A percentile compares a stretch with the other conserved stretches of the same genome.
Evolutionary conservation across 257 asterid species (phyloP).

Genomic region (Ophiorrhiza pumila): DNA sequence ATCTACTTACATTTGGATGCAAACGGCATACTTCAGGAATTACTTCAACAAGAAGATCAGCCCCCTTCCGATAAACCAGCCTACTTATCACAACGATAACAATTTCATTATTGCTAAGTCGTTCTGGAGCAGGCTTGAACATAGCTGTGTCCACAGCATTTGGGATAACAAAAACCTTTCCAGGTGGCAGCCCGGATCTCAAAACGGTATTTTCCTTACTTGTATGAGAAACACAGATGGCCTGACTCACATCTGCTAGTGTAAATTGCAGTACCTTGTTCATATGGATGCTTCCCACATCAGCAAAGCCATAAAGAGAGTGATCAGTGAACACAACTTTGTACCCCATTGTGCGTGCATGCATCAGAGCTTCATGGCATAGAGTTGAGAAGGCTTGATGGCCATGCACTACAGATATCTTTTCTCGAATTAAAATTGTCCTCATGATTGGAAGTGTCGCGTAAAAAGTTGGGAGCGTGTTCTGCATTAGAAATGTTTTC

Average conservation of each 20-base stretch:
- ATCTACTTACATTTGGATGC: constrained; percentile 69
- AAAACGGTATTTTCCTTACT: constrained; percentile 93
- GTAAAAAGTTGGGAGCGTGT: constrained; percentile 83
- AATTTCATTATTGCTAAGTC: constrained; percentile 58
- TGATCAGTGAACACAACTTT: constrained; percentile 95
- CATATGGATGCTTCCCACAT: constrained; percentile 96
- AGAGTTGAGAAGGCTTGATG: constrained; percentile 97
- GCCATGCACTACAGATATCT: constrained; percentile 85
- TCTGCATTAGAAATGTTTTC: constrained; percentile 91
- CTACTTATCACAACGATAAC: constrained; percentile 89
- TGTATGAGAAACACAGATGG: constrained; percentile 95
- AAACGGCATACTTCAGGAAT: constrained; percentile 82
- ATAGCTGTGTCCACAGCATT: constrained; percentile 97
- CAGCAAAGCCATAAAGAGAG: constrained; percentile 97
- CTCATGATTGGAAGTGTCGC: constrained; percentile 83
- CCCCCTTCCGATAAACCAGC: constrained; percentile 92
- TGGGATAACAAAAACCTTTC: constrained; percentile 87
- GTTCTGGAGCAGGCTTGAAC: constrained; percentile 81
- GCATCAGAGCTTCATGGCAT: constrained; percentile 94
- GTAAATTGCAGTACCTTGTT: constrained; percentile 95
- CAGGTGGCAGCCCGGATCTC: constrained; percentile 94
- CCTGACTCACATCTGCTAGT: constrained; percentile 90
- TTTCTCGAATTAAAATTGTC: constrained; percentile 79
- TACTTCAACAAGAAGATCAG: constrained; percentile 92
- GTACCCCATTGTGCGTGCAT: constrained; percentile 97